Evolutionary conservation across 2,329 filamentous ascomycete genomes (phyloP), one percentile per base, ranked within the genome.

Genomic region (Aspergillus candidus): DNA sequence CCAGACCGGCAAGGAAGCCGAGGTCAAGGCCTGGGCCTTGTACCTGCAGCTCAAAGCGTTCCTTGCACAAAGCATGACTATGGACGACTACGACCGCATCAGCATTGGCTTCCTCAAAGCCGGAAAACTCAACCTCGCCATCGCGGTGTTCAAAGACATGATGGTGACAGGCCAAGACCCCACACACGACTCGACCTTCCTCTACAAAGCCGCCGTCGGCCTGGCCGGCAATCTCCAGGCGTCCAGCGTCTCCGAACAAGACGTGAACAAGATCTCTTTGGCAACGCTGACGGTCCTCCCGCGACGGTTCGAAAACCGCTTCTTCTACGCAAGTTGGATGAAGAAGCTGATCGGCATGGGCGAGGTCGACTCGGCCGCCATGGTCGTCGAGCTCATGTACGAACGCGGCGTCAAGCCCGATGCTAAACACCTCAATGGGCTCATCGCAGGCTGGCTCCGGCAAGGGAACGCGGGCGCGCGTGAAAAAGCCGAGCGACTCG

Each of bases 291-390:
- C 72, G 4, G 59, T 72, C 22, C 59, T 84, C 14, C 80, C 80
- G 4, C 61, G 66, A 11, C 63, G 62, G 30, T 75, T 77, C 43
- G 69, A 73, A 36, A 93, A 94, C 63, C 82, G 84, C 50, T 91
- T 88, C 66, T 87, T 95, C 65, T 85, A 89, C 53, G 86, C 84
- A 30, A 90, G 88, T 56, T 95, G 89, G 90, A 76, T 94, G 58
- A 91, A 91, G 65, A 81, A 85, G 39, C 77, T 94, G 7, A 85
- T 94, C 44, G 83, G 83, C 12, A 78, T 82, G 46, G 82, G 81
- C 2, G 78, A 88, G 51, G 68, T 86, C 11, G 78, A 85, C 44
- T 84, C 83, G 2, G 87, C 88, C 3, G 74, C 79, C 41, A 78
- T 80, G 47, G 86, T 94, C 7, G 72, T 93, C 22, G 77, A 84